These are phyloP conservation scores for Xanthoconium purpureum DNA, from an alignment of 768 basidiomycete species.

Conservation along the genomic window DNA sequence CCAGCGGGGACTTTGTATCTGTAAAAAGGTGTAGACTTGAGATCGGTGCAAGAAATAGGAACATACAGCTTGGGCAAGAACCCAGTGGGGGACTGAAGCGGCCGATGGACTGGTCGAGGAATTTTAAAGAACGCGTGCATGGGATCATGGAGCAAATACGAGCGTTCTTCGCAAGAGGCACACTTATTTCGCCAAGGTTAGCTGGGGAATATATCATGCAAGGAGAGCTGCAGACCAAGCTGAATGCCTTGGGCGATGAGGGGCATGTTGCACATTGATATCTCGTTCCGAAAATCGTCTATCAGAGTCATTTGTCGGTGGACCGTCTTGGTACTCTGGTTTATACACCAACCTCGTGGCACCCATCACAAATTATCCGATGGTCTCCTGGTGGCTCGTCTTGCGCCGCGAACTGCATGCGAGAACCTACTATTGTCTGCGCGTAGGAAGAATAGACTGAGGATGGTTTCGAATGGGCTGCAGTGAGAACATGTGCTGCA, in stretches of 20 bases:
- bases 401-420: slow-evolving; percentile 33
- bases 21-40: slow-evolving; percentile 6
- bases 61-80: slow-evolving; percentile 65
- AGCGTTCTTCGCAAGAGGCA: slow-evolving; percentile 70
- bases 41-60: not conserved
- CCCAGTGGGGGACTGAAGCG: slow-evolving; percentile 50
- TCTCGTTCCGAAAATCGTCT: slow-evolving; percentile 74
- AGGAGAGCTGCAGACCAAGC: slow-evolving; percentile 49
- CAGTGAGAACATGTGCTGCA: slow-evolving; percentile 55
- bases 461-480: slow-evolving; percentile 48
- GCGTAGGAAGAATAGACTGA: slow-evolving; percentile 64
- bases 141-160: slow-evolving; percentile 78
- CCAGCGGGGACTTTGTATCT: slow-evolving; percentile 70
- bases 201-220: not conserved
- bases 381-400: slow-evolving; percentile 46
- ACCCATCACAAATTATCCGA: slow-evolving; percentile 57
- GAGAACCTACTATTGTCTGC: slow-evolving; percentile 61
- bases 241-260: slow-evolving; percentile 67
- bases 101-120: slow-evolving; percentile 69
- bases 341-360: slow-evolving; percentile 48
- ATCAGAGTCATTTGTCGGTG: not conserved
- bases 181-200: slow-evolving; percentile 49
- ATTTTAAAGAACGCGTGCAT: slow-evolving; percentile 88
- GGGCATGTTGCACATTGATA: slow-evolving; percentile 92
- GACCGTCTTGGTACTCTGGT: not conserved